Evolutionary conservation across 192 early-diverging fungal genomes (phyloP).

Genomic region (Coemansia sp.): DNA sequence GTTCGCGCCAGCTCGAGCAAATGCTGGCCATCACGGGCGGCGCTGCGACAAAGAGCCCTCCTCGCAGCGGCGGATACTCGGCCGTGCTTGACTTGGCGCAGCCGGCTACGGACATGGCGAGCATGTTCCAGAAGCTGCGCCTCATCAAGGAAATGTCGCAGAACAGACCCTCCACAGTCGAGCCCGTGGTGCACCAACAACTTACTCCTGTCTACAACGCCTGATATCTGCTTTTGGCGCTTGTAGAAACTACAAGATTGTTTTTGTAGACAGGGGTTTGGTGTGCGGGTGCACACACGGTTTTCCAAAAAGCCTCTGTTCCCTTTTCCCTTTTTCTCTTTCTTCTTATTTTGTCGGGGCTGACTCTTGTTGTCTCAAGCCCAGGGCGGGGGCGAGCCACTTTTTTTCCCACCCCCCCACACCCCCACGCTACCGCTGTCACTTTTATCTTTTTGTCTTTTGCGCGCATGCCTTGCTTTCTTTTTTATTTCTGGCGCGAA

Average conservation of each 20-base stretch:
- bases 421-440: no score
- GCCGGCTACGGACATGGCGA: constrained; percentile 15
- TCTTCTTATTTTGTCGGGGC: constrained; percentile 1
- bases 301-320: background rate
- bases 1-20: constrained; percentile 33
- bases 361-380: no score
- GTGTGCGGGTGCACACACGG: no score
- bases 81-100: constrained; percentile 17
- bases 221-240: constrained; percentile 37
- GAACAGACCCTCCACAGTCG: constrained; percentile 20
- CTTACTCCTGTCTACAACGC: constrained; percentile 41
- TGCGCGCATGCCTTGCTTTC: no score
- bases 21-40: constrained; percentile 25
- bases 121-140: constrained; percentile 47
- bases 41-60: background rate
- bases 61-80: constrained; percentile 13
- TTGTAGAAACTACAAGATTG: constrained; percentile 7
- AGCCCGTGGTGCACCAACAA: constrained; percentile 11
- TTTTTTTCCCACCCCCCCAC: no score
- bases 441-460: no score
- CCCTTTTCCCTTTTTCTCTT: background rate
- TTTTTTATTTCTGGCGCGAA: no score
- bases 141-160: constrained; percentile 32
- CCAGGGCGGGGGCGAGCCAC: no score
- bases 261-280: constrained; percentile 4